Base-by-base conservation (phyloP, 192 early-diverging fungal genomes). In the Obelidium mucronatum region DNA sequence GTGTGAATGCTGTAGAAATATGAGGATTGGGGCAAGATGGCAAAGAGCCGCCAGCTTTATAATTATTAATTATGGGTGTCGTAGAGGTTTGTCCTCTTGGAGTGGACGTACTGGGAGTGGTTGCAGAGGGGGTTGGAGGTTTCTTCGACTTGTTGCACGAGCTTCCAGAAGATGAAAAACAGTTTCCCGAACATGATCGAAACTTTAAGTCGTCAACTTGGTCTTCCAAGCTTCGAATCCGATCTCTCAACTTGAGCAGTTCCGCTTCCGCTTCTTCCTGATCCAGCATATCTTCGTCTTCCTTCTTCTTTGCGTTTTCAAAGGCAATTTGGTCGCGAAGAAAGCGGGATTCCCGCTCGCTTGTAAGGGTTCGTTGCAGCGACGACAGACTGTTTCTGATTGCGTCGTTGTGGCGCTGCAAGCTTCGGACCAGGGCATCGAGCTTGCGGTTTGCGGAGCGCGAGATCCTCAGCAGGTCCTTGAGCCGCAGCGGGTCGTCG, bases 401-500 rank as follows among this genome's bases (percentile, higher is more conserved):
- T 1, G 66, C 37, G 30, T 35, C 28, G 22, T 22, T 8, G 24
- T 13, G 22, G 30, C 66, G 66, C n/a, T 19, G 39, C 55, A 36
- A 51, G 44, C 28, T 42, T 30, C n/a, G 26, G 42, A 39, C 8
- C n/a, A 26, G 34, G 24, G 48, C 30, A 26, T 40, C 42, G 8
- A 67, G 44, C 17, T 67, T 67, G 26, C 51, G 42, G 37, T 40
- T 67, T 24, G 66, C 66, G 0, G 42, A 51, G 24, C 66, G 66
- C 11, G 66, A 67, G 1, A 67, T 44, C 8, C 36, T 13, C 26
- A 67, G 66, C 17, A 28, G 42, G 1, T 42, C 39, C 24, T 52
- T 42, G n/a, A 67, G 66, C 37, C 30, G 19, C 40, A 51, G 17
- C 6, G 66, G 66, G 44, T 67, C 66, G 66, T 67, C 66, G 17